Conservation (phyloP, 1,139 yeast species). For the Cylindricascospora bacillispora region DNA sequence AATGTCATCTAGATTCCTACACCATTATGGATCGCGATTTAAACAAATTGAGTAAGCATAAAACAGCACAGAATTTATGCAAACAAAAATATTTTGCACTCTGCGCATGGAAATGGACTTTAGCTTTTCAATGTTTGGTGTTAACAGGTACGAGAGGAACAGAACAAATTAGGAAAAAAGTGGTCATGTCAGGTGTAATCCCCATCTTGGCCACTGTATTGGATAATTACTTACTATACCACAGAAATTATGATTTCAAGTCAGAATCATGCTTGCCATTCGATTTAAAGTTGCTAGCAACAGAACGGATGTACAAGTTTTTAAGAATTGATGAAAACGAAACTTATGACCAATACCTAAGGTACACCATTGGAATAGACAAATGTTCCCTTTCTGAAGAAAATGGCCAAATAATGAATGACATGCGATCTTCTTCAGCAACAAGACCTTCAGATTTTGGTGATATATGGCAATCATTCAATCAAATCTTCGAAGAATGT, state of each 20-base stretch:
- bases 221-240: slow-evolving; percentile 54
- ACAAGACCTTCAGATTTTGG: slow-evolving; percentile 13
- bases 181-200: slow-evolving; percentile 82
- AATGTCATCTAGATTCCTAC: slow-evolving; percentile 39
- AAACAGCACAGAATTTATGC: slow-evolving; percentile 14
- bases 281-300: slow-evolving; percentile 10
- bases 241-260: slow-evolving; percentile 26
- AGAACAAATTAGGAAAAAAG: slow-evolving; percentile 69
- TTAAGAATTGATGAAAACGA: slow-evolving; percentile 11
- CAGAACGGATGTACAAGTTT: slow-evolving; percentile 9
- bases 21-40: slow-evolving; percentile 13
- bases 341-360: slow-evolving; percentile 11
- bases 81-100: slow-evolving; percentile 34
- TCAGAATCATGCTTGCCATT: slow-evolving; percentile 18
- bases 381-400: slow-evolving; percentile 8
- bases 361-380: slow-evolving; percentile 11
- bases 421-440: neutral
- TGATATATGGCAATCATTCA: slow-evolving; percentile 9
- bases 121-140: slow-evolving; percentile 85
- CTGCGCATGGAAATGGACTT: slow-evolving; percentile 93
- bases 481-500: neutral
- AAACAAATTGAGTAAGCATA: slow-evolving; percentile 11
- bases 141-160: slow-evolving; percentile 89
- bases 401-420: neutral
- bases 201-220: slow-evolving; percentile 86